Evolutionary conservation across 208 protist species (phyloP).

Genomic region (Leishmania guyanensis): DNA sequence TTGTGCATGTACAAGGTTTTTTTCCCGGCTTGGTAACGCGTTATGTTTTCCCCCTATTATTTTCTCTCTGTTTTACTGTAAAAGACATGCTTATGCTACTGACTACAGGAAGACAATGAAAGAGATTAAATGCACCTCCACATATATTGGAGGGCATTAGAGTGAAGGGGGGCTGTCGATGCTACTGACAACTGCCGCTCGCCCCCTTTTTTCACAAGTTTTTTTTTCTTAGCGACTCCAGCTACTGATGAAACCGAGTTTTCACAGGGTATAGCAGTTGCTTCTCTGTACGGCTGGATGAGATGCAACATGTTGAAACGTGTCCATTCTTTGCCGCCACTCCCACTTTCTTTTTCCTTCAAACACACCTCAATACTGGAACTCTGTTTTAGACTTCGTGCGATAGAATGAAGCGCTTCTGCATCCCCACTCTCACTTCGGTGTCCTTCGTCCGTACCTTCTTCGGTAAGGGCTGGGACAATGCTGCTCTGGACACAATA

Average conservation of each 20-base stretch:
- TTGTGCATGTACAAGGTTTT: background rate
- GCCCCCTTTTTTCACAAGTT: background rate
- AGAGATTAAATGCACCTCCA: background rate
- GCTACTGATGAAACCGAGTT: background rate
- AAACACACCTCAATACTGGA: background rate
- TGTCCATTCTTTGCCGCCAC: background rate
- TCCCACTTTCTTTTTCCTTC: slow-evolving; percentile 7
- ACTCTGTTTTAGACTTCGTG: slow-evolving; percentile 8
- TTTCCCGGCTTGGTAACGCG: background rate
- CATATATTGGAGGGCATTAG: background rate
- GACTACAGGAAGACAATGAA: background rate
- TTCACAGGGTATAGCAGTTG: background rate
- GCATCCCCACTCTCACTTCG: slow-evolving; percentile 45
- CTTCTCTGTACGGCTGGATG: background rate
- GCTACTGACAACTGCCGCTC: background rate
- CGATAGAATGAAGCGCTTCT: slow-evolving; percentile 82
- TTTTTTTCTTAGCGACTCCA: background rate
- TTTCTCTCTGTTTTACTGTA: background rate
- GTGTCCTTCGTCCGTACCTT: slow-evolving; percentile 68
- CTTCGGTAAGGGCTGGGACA: slow-evolving; percentile 93
- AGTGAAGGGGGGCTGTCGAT: background rate
- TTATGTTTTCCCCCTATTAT: background rate
- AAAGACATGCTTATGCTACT: no score
- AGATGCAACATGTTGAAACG: background rate
- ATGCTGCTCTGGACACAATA: slow-evolving; percentile 84